A percentile compares a stretch with the other conserved stretches of the same genome.
Evolutionary conservation across 2,329 filamentous ascomycete species (phyloP).

Genomic region (Beauveria sp.): DNA sequence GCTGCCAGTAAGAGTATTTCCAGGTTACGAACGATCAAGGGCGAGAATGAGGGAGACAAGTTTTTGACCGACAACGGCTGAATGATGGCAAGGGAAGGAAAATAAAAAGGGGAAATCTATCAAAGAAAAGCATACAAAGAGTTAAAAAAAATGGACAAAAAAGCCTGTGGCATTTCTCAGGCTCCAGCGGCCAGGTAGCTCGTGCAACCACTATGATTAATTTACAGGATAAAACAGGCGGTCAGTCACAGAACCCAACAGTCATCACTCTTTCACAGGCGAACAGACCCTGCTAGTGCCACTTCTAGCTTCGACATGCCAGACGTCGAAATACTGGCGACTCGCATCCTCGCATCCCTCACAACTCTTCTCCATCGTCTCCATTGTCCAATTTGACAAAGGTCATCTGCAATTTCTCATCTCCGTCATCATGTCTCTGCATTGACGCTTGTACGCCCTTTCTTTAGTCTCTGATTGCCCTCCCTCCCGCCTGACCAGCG

Average conservation of each 20-base stretch:
- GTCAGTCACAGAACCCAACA: not conserved
- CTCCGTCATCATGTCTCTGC: not conserved
- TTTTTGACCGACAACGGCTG: too few species aligned
- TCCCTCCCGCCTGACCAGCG: not conserved
- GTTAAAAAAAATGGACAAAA: not conserved
- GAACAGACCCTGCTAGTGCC: not conserved
- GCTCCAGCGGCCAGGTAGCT: not conserved
- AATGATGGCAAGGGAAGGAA: not conserved
- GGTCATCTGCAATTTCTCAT: not conserved
- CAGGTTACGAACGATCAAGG: not conserved
- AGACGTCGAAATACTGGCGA: not conserved
- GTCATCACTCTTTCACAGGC: too few species aligned
- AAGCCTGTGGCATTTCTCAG: not conserved
- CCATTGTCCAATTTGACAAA: not conserved
- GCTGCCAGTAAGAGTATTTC: not conserved
- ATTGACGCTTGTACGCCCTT: not conserved
- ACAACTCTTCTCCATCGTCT: not conserved
- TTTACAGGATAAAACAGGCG: not conserved
- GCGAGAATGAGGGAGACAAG: not conserved
- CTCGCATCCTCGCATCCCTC: not conserved
- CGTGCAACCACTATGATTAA: not conserved
- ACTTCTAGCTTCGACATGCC: not conserved
- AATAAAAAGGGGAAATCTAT: too few species aligned
- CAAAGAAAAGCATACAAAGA: not conserved
- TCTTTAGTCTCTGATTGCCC: not conserved